Evolutionary conservation across 2,329 filamentous ascomycete genomes (phyloP), one percentile per base, ranked within the genome.

Genomic region (Penicillium thymicola): DNA sequence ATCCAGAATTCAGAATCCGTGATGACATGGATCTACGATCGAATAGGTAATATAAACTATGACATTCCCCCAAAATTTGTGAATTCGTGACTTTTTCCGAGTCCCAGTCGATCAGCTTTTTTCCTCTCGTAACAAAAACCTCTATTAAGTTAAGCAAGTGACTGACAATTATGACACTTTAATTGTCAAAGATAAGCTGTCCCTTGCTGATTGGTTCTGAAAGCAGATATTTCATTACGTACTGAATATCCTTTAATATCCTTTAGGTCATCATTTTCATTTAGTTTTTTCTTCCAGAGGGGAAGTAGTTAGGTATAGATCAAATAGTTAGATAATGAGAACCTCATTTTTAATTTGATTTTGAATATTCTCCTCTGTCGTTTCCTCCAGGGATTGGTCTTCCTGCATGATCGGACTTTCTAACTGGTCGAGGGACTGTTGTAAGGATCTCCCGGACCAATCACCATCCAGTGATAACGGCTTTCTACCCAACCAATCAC

Each of bases 181-280:
- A 65, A 64, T 65, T 61, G 64, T 66, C 62, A 63, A 51, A 61
- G 71, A 73, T 73, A 73, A 73, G 69, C 32, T 16, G 41, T 16
- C 8, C 5, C 14, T 11, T 42, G 27, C 59, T 72, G 67, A 73
- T 73, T 74, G 71, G 71, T 51, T 28, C 42, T 36, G 49, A 49
- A 58, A 58, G 46, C 60, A 54, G 47, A 58, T 60, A 59, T 65
- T 49, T 55, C 61, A 72, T 73, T 73, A 73, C 70, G 70, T 72
- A 72, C 66, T 62, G 60, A 44, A 52, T 60, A 59, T 40, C n/a
- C 34, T 48, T 21, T 21, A 21, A 21, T 21, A 21, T 21, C 21
- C 21, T 21, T 21, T 55, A 55, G 34, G 48, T 55, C 54, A 55
- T 50, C 54, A 42, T 32, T 23, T 25, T 23, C 11, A 38, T 4